Conservation (phyloP, 805 yeast genomes). For the Ogataea trehalophila region DNA sequence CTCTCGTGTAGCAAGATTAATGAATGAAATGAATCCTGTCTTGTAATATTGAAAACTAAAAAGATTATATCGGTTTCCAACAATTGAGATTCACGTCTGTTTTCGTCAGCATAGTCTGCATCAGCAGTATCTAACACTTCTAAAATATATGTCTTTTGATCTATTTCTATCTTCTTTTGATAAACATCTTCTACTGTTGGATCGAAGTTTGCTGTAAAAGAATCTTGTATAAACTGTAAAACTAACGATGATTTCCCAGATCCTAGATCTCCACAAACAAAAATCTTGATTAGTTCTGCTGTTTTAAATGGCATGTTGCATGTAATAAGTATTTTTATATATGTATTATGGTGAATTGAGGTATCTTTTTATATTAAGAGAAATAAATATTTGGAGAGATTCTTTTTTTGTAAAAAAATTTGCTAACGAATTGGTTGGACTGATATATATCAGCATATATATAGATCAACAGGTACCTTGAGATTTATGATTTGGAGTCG, state of each 20-base stretch:
- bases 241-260: conserved; percentile 31
- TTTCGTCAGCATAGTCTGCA: conserved; percentile 46
- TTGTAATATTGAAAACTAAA: conserved; percentile 45
- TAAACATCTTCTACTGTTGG: conserved; percentile 28
- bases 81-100: conserved; percentile 11
- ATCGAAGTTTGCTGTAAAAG: conserved; percentile 20
- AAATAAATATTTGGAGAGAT: no score
- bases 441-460: no score
- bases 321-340: no score
- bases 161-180: conserved; percentile 23
- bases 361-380: no score
- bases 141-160: conserved; percentile 34
- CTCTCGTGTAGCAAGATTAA: conserved; percentile 45
- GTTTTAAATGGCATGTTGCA: not conserved
- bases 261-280: conserved; percentile 28
- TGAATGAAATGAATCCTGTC: conserved; percentile 42
- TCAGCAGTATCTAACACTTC: conserved; percentile 86
- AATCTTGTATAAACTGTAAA: conserved; percentile 19
- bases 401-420: no score
- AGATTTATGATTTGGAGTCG: no score
- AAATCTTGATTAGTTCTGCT: conserved; percentile 18
- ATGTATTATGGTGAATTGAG: no score
- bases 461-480: no score
- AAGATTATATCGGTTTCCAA: conserved; percentile 43
- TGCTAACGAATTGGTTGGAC: no score